Evolutionary conservation across 1,284 basidiomycete species (phyloP).

Genomic region (Ustilago crameri): DNA sequence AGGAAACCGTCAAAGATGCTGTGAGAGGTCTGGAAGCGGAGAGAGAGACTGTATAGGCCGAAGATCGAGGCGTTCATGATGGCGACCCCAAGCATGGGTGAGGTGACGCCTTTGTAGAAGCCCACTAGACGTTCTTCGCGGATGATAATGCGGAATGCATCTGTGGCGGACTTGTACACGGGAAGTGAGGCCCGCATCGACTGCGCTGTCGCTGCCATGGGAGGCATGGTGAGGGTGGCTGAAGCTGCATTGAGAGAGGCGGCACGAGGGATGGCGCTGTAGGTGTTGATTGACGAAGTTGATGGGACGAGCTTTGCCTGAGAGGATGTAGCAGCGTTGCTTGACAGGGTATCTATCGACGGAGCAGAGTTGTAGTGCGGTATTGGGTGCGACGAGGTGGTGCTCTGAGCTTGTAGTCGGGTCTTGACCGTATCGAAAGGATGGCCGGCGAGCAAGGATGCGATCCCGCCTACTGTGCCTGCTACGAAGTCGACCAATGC

Average conservation of each 20-base stretch:
- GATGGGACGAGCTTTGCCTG: not conserved
- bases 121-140: constrained; percentile 51
- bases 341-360: constrained; percentile 11
- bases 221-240: constrained; percentile 17
- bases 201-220: not conserved
- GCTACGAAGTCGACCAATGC: constrained; percentile 63
- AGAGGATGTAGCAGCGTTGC: not conserved
- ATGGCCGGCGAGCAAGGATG: constrained; percentile 56
- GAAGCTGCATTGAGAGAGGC: constrained; percentile 2
- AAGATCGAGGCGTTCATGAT: constrained; percentile 66
- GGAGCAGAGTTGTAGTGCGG: not conserved
- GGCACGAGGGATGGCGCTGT: constrained; percentile 1
- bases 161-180: constrained; percentile 47
- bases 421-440: constrained; percentile 66
- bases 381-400: not conserved
- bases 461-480: constrained; percentile 61
- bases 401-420: constrained; percentile 51
- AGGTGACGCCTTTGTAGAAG: constrained; percentile 64
- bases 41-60: constrained; percentile 52
- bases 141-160: constrained; percentile 60
- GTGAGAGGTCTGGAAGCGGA: constrained; percentile 35
- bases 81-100: constrained; percentile 61
- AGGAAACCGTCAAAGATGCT: not conserved
- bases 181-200: constrained; percentile 13
- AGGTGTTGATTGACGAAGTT: not conserved